These are phyloP conservation scores for Ochromonas danica DNA, from an alignment of 108 stramenopile genomes.

Conservation along the genomic window DNA sequence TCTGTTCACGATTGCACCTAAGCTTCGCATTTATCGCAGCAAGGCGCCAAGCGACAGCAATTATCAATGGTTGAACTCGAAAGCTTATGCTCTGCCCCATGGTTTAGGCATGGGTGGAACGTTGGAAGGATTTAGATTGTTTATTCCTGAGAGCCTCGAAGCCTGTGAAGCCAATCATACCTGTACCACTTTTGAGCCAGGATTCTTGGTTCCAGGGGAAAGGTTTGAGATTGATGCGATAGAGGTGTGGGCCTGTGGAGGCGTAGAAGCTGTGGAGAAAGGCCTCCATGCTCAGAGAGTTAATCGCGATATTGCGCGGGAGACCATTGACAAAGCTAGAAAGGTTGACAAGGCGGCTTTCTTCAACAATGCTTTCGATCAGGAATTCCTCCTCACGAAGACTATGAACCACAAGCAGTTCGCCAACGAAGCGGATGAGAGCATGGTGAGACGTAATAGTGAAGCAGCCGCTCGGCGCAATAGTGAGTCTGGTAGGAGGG, in stretches of 20 bases:
- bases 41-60: neutral
- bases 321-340: constrained; percentile 25
- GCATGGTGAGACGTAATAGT: no score
- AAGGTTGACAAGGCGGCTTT: constrained; percentile 26
- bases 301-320: neutral
- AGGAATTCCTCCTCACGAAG: constrained; percentile 11
- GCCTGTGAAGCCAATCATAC: neutral
- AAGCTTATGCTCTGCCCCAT: constrained; percentile 11
- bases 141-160: constrained; percentile 35
- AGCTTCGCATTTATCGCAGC: neutral
- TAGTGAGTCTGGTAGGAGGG: no score
- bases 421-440: no score
- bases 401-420: neutral
- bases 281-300: neutral
- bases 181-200: constrained; percentile 23
- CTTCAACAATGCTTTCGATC: constrained; percentile 25
- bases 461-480: no score
- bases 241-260: constrained; percentile 30
- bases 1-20: constrained; percentile 2
- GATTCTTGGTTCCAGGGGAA: neutral
- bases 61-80: neutral
- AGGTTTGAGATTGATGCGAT: constrained; percentile 26
- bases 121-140: constrained; percentile 22
- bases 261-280: neutral
- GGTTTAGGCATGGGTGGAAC: constrained; percentile 24